A percentile compares a stretch with the other conserved stretches of the same genome.
These are phyloP conservation scores for Fusarium sambucinum DNA, from an alignment of 2,329 filamentous ascomycete species.

Conservation along the genomic window DNA sequence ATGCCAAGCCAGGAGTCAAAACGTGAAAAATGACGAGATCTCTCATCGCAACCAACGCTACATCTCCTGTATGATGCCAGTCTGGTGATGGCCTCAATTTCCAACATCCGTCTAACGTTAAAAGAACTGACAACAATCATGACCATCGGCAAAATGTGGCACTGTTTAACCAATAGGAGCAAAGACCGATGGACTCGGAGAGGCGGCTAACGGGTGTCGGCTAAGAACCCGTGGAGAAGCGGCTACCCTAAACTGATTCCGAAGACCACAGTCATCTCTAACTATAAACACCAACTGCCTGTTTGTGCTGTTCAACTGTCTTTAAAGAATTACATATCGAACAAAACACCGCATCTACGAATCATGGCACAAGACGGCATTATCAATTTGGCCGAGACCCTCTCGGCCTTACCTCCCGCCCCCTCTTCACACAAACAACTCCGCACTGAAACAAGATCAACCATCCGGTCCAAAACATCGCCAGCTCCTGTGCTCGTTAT, in stretches of 20 bases:
- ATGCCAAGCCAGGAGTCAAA: no score
- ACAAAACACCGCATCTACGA: accelerated
- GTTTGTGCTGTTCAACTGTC: not conserved
- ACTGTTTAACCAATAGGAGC: not conserved
- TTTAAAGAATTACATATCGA: accelerated
- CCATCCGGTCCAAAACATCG: accelerated
- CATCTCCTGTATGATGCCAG: accelerated
- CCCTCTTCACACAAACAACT: accelerated
- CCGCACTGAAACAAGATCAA: not conserved
- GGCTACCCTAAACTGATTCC: constrained; percentile 15
- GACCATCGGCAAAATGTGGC: not conserved
- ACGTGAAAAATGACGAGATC: not conserved
- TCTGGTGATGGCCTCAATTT: not conserved
- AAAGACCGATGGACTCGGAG: constrained; percentile 7
- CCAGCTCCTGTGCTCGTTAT: not conserved
- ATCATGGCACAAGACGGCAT: not conserved
- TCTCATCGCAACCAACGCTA: not conserved
- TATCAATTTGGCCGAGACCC: not conserved
- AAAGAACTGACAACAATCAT: not conserved
- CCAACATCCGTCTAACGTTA: no score
- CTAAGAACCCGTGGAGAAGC: constrained; percentile 9
- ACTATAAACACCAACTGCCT: constrained; percentile 1
- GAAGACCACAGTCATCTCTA: not conserved
- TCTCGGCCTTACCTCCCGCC: not conserved
- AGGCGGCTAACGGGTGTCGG: constrained; percentile 10